Evolutionary conservation across 257 asterid genomes (phyloP), one percentile per base, ranked within the genome.

Genomic region (Nicotiana attenuata): DNA sequence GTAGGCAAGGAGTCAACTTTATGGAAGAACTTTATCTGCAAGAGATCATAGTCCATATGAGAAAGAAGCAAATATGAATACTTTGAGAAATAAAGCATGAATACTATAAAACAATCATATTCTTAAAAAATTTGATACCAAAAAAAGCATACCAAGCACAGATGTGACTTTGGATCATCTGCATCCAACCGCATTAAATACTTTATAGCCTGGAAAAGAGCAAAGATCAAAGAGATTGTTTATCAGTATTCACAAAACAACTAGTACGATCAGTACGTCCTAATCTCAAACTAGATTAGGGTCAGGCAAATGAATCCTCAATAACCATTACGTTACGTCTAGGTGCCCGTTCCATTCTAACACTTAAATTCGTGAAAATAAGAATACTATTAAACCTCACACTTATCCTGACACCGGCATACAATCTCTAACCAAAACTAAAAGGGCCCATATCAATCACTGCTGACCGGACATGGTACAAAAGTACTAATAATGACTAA

Each of bases 121-220:
- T 33, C 50, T 28, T 75, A 33, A 33, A 75, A 26, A 15, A 3
- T 9, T 50, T 50, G 24, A 47, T 26, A 59, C 24, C 10, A 26
- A 41, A 59, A 78, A 71, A 52, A n/a, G 63, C 93, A 88, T 94
- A 96, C 99, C 98, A 94, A 85, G 86, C 97, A 91, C 65, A 97
- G 86, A 89, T 94, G 98, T 29, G 93, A 88, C 75, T 92, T 97
- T 13, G 99, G 94, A 87, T 85, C 87, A 78, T 90, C 91, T 28
- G 92, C 90, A 89, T 91, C 94, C 90, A 96, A 91, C 81, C 97
- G 91, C 82, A 88, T 77, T 84, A 96, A 79, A 89, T 96, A 93
- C 90, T 91, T 96, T 80, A 94, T 78, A 52, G 99, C 99, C 99
- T 96, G 91, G 85, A 85, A 75, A 75, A 26, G 35, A 35, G 28